Conservation (phyloP, 2,329 filamentous ascomycete species). For the Bipolaris cookei region DNA sequence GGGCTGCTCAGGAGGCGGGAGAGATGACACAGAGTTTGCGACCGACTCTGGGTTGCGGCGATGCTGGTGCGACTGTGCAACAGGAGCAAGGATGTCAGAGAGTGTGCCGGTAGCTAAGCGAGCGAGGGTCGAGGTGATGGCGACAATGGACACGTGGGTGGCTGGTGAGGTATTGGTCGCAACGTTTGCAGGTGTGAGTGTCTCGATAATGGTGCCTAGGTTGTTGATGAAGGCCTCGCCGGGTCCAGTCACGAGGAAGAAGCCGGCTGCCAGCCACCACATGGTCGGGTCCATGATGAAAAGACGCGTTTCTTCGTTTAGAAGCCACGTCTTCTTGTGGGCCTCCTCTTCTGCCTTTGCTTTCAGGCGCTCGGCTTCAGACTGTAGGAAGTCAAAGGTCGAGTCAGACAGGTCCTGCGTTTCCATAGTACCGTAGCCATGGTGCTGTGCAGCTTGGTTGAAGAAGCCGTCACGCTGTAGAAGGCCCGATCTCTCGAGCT, state of each 20-base stretch:
- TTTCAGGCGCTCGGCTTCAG: slow-evolving; percentile 55
- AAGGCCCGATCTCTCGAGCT: slow-evolving; percentile 86
- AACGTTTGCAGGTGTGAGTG: slow-evolving; percentile 72
- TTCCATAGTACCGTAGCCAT: slow-evolving; percentile 69
- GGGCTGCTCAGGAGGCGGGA: slow-evolving; percentile 28
- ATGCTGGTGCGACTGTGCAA: slow-evolving; percentile 60
- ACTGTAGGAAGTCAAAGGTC: slow-evolving; percentile 53
- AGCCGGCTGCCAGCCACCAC: slow-evolving; percentile 91
- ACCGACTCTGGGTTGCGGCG: slow-evolving; percentile 57
- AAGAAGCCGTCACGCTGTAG: slow-evolving; percentile 79
- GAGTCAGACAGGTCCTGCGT: slow-evolving; percentile 56
- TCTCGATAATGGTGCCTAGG: slow-evolving; percentile 89
- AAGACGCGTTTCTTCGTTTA: slow-evolving; percentile 86
- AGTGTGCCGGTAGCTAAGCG: slow-evolving; percentile 88
- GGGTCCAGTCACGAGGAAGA: slow-evolving; percentile 90
- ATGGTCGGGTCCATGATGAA: slow-evolving; percentile 91
- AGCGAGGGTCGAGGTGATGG: slow-evolving; percentile 86
- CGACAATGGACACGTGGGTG: slow-evolving; percentile 92
- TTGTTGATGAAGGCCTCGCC: slow-evolving; percentile 99
- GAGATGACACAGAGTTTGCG: slow-evolving; percentile 50
- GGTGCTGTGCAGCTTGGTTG: slow-evolving; percentile 59
- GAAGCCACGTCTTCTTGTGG: slow-evolving; percentile 84
- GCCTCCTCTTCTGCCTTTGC: slow-evolving; percentile 60
- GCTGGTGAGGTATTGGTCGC: slow-evolving; percentile 67
- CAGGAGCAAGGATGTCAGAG: slow-evolving; percentile 81